Evolutionary conservation across 2,329 filamentous ascomycete species (phyloP).

Genomic region (Clonostachys chloroleuca): DNA sequence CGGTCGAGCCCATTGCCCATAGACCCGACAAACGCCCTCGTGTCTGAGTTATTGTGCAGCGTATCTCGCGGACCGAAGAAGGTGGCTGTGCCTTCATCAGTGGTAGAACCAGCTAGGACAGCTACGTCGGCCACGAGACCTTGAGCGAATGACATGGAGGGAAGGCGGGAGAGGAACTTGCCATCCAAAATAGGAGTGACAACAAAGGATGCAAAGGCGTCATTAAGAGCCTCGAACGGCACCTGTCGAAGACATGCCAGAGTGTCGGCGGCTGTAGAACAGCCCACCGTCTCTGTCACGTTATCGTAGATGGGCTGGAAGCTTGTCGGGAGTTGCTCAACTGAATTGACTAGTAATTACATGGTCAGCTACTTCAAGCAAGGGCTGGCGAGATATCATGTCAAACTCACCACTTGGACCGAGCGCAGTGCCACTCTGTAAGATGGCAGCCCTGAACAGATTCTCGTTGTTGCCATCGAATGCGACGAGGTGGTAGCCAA

Average conservation of each 20-base stretch:
- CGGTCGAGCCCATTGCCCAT: background rate
- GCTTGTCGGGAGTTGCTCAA: background rate
- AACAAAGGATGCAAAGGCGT: background rate
- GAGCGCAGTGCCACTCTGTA: constrained; percentile 39
- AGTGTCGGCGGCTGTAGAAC: background rate
- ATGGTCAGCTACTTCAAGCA: background rate
- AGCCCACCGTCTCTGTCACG: background rate
- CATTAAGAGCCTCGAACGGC: background rate
- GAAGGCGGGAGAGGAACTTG: background rate
- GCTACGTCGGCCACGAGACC: background rate
- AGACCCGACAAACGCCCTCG: background rate
- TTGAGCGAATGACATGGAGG: background rate
- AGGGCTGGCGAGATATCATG: background rate
- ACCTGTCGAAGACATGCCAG: background rate
- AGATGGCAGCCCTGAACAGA: constrained; percentile 48
- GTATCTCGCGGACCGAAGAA: background rate
- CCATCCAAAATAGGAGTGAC: background rate
- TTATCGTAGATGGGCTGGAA: background rate
- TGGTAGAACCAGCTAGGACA: background rate
- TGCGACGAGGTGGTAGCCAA: constrained; percentile 44
- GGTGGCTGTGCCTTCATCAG: background rate
- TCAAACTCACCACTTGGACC: background rate
- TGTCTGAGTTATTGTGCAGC: background rate
- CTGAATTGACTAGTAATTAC: background rate
- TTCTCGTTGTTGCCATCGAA: constrained; percentile 51